Conservation (phyloP, 192 early-diverging fungal genomes). For the Backusella tuberculispora region DNA sequence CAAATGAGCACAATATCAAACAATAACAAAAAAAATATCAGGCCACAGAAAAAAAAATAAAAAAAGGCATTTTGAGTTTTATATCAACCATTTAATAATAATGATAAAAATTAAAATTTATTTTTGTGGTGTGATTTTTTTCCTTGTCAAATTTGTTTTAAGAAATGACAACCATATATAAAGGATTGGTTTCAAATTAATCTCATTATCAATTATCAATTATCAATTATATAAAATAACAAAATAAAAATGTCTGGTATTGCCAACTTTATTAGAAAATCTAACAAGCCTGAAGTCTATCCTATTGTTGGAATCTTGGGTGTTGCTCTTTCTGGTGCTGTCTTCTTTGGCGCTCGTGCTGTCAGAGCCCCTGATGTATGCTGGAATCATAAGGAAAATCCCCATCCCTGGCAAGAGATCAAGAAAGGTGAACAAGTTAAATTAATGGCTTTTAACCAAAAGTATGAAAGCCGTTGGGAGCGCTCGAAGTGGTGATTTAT, state of each 20-base stretch:
- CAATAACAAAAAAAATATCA: not conserved
- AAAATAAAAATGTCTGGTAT: conserved; percentile 23
- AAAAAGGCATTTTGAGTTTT: no score
- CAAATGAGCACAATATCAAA: not conserved
- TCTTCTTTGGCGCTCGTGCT: conserved; percentile 24
- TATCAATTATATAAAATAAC: not conserved
- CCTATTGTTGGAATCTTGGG: conserved; percentile 35
- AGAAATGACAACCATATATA: not conserved
- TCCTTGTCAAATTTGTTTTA: not conserved
- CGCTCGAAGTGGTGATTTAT: conserved; percentile 28
- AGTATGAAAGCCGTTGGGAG: conserved; percentile 28
- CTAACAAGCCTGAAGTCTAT: conserved; percentile 36
- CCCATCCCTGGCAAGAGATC: conserved; percentile 35
- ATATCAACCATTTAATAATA: no score
- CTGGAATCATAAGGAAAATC: conserved; percentile 34
- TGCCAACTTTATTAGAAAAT: conserved; percentile 26
- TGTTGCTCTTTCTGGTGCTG: conserved; percentile 30
- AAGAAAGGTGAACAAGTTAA: conserved; percentile 34
- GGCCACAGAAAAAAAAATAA: not conserved
- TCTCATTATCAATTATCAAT: not conserved
- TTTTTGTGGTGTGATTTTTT: conserved; percentile 7
- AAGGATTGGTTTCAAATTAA: not conserved
- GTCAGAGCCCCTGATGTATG: conserved; percentile 40
- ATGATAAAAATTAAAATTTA: not conserved
- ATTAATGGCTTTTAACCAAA: conserved; percentile 24